These are phyloP conservation scores for Phytophthora citricola DNA, from an alignment of 352 stramenopile species.

Conservation along the genomic window DNA sequence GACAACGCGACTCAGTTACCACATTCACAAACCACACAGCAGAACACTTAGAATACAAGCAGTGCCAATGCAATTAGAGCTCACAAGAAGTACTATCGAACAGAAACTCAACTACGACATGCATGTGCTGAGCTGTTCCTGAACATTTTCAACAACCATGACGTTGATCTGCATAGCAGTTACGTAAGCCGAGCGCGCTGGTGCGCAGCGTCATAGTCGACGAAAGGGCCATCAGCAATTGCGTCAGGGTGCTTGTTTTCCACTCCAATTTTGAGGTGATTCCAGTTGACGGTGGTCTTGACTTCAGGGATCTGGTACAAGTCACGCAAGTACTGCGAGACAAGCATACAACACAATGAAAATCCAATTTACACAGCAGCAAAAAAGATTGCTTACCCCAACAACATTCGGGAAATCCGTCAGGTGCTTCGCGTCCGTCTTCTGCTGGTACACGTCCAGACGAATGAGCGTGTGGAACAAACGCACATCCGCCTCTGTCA, in stretches of 20 bases:
- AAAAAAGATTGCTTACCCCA: neutral
- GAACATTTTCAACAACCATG: too few relatives aligned
- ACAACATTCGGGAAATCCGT: conserved; percentile 60
- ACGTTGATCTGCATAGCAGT: neutral
- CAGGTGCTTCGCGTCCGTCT: conserved; percentile 38
- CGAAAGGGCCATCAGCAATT: conserved; percentile 72
- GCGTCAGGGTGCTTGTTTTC: conserved; percentile 77
- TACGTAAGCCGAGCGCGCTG: neutral
- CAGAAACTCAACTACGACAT: too few relatives aligned
- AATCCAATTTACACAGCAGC: neutral
- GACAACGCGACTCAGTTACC: conserved; percentile 1
- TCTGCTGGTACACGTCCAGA: conserved; percentile 38
- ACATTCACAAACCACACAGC: too few relatives aligned
- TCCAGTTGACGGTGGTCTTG: conserved; percentile 79
- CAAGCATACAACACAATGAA: too few relatives aligned
- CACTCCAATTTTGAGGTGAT: conserved; percentile 91
- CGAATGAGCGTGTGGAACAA: conserved; percentile 19
- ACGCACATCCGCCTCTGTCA: conserved; percentile 22
- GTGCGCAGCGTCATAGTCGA: conserved; percentile 34
- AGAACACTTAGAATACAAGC: conserved; percentile 30
- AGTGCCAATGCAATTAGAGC: conserved; percentile 26
- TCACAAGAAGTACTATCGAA: too few relatives aligned
- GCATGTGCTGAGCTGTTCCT: too few relatives aligned
- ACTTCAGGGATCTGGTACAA: conserved; percentile 89
- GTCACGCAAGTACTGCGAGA: conserved; percentile 39